Evolutionary conservation across 1,284 basidiomycete genomes (phyloP).

Genomic region (Pholiota adiposa): DNA sequence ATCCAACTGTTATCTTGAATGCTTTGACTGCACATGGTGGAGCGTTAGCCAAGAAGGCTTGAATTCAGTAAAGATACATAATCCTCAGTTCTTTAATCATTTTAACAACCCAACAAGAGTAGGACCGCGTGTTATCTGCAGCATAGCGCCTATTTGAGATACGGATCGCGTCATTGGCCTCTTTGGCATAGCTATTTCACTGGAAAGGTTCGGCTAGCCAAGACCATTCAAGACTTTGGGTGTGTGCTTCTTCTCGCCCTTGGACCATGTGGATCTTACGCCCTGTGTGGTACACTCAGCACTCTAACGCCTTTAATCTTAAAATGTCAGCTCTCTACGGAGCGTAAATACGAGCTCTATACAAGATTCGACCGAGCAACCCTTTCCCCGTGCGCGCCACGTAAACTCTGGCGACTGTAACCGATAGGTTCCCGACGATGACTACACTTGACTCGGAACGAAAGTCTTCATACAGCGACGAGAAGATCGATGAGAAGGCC

Average conservation of each 20-base stretch:
- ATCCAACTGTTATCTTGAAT: background rate
- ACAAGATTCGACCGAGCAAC: background rate
- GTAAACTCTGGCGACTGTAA: background rate
- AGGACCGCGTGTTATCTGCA: too few species aligned
- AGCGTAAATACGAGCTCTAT: background rate
- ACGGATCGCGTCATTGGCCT: background rate
- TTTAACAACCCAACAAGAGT: too few species aligned
- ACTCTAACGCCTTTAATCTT: background rate
- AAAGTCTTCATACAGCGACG: conserved; percentile 14
- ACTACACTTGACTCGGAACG: background rate
- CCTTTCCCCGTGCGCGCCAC: background rate
- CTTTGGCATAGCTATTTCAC: background rate
- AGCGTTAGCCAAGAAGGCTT: background rate
- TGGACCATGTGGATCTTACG: background rate
- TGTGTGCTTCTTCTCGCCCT: background rate
- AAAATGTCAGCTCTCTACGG: background rate
- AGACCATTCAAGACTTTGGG: background rate
- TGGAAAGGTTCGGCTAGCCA: background rate
- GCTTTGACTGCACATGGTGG: background rate
- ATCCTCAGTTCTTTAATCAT: background rate
- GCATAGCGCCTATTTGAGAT: too few species aligned
- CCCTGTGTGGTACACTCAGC: background rate
- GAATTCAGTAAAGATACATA: background rate
- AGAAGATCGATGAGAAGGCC: conserved; percentile 12
- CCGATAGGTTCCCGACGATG: background rate